Conservation (phyloP, 1,284 basidiomycete genomes). For the Testicularia cyperi region DNA sequence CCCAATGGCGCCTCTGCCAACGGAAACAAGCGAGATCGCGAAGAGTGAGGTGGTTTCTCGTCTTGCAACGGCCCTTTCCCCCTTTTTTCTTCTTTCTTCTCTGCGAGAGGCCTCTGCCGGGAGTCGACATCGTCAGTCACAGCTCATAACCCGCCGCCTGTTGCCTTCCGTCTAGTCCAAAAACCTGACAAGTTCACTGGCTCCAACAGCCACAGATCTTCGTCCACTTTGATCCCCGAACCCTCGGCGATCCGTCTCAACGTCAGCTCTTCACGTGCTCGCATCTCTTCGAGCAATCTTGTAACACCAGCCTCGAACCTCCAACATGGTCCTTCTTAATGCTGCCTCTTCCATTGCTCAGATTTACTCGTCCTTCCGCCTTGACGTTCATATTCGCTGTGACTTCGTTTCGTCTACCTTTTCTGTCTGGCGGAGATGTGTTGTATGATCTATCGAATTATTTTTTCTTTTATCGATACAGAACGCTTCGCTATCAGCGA, state of each 20-base stretch:
- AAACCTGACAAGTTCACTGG: too few species aligned
- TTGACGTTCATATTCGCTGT: background rate
- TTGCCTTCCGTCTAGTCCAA: too few species aligned
- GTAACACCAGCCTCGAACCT: slow-evolving; percentile 1
- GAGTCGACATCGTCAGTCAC: too few species aligned
- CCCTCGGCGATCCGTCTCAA: too few species aligned
- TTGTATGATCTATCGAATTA: background rate
- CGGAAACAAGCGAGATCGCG: slow-evolving; percentile 33
- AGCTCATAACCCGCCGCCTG: too few species aligned
- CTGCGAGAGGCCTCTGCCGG: too few species aligned
- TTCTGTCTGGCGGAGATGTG: background rate
- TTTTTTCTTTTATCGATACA: slow-evolving; percentile 2
- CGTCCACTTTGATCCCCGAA: too few species aligned
- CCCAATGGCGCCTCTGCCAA: slow-evolving; percentile 2
- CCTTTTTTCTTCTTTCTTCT: background rate
- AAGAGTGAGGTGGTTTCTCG: slow-evolving; percentile 27
- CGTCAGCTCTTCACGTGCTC: too few species aligned
- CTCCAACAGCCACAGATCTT: too few species aligned
- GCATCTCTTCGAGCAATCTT: background rate
- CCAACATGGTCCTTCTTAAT: slow-evolving; percentile 4
- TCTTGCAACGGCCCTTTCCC: slow-evolving; percentile 14
- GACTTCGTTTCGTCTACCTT: background rate
- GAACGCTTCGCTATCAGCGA: too few species aligned
- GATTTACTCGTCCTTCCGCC: background rate
- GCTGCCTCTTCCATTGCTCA: too few species aligned